A percentile compares a stretch with the other conserved stretches of the same genome.
Conservation (phyloP, 805 yeast species). For the Yamadazyma nakazawae region DNA sequence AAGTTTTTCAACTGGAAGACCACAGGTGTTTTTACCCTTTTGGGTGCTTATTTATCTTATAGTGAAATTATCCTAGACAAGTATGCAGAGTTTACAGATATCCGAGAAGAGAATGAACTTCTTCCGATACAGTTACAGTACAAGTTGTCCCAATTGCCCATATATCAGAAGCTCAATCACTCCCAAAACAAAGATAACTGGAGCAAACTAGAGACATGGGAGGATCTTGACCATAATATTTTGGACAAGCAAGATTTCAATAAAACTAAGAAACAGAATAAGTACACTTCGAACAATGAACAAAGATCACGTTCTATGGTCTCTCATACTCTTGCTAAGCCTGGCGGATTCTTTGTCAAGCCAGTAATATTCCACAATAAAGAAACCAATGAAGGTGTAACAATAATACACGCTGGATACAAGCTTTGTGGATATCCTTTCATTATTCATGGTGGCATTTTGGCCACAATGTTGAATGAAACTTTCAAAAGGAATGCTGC, state of each 20-base stretch:
- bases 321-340: constrained; percentile 52
- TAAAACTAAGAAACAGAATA: constrained; percentile 5
- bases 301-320: constrained; percentile 19
- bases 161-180: constrained; percentile 48
- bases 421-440: constrained; percentile 83
- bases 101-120: constrained; percentile 21
- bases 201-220: constrained; percentile 46
- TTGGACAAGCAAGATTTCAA: constrained; percentile 22
- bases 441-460: constrained; percentile 82
- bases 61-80: constrained; percentile 25
- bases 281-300: constrained; percentile 12
- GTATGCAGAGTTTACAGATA: constrained; percentile 22
- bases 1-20: constrained; percentile 32
- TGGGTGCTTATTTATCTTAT: constrained; percentile 25
- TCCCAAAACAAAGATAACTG: constrained; percentile 45
- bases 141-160: constrained; percentile 46
- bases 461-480: constrained; percentile 79
- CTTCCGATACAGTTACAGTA: constrained; percentile 42
- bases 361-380: constrained; percentile 67
- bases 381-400: constrained; percentile 54
- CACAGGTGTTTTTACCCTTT: constrained; percentile 16
- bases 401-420: constrained; percentile 75
- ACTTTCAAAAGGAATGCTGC: constrained; percentile 56
- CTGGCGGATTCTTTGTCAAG: constrained; percentile 77
- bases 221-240: constrained; percentile 36